Conservation (phyloP, 176 grass and related monocot genomes). For the Cenchrus fungigraminus region DNA sequence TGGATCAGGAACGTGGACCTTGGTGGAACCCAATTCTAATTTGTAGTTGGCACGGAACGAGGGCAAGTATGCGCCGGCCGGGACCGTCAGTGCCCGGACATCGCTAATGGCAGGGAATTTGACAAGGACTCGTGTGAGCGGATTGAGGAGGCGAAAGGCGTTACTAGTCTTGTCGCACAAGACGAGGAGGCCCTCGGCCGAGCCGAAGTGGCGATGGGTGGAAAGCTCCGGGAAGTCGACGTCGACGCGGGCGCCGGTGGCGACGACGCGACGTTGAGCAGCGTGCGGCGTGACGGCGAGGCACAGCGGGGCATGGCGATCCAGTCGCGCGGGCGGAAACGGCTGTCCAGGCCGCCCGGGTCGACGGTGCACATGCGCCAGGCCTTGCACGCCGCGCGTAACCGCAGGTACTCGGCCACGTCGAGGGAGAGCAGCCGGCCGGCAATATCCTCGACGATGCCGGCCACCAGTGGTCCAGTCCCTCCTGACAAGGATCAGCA, state of each 20-base stretch:
- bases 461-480: not conserved
- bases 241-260: not conserved
- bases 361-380: not conserved
- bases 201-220: too few relatives aligned
- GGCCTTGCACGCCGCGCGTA: not conserved
- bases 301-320: not conserved
- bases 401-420: not conserved
- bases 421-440: not conserved
- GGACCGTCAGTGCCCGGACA: too few relatives aligned
- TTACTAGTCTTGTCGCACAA: not conserved
- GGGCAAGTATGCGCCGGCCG: too few relatives aligned
- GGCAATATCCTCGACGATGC: not conserved
- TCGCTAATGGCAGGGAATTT: too few relatives aligned
- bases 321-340: slow-evolving; percentile 24
- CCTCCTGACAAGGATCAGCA: not conserved
- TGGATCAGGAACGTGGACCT: too few relatives aligned
- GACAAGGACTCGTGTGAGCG: not conserved
- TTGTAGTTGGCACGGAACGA: too few relatives aligned
- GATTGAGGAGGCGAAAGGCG: not conserved
- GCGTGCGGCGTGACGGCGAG: too few relatives aligned
- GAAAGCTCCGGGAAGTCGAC: not conserved
- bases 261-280: slow-evolving; percentile 4
- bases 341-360: not conserved
- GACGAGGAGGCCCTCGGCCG: slow-evolving; percentile 1
- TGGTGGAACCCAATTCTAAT: too few relatives aligned